Percentiles rank a stretch among this genome's conserved stretches.
Conservation (phyloP, 352 stramenopile species). For the Plasmopara viticola region DNA sequence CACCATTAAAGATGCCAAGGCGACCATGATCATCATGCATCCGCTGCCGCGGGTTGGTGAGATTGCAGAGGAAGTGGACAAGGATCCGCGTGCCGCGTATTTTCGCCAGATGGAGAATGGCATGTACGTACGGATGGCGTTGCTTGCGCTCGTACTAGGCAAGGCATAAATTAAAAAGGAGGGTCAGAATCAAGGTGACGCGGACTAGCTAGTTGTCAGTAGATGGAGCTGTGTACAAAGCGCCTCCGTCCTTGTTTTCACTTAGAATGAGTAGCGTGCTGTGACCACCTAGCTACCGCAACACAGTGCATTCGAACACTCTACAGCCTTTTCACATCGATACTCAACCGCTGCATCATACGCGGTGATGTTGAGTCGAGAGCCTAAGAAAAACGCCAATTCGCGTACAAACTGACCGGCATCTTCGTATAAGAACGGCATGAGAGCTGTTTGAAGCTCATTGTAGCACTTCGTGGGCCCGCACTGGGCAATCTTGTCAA, state of each 20-base stretch:
- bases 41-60: conserved; percentile 97
- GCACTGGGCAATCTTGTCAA: conserved; percentile 45
- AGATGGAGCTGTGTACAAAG: neutral
- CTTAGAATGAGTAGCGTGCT: neutral
- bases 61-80: conserved; percentile 95
- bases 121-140: conserved; percentile 98
- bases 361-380: conserved; percentile 53
- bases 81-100: conserved; percentile 93
- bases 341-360: conserved; percentile 67
- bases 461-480: conserved; percentile 31
- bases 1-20: conserved; percentile 82
- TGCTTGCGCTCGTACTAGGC: conserved; percentile 91
- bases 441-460: conserved; percentile 41
- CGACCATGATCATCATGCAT: conserved; percentile 95
- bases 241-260: conserved; percentile 7
- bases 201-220: too few species aligned
- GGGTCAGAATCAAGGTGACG: too few species aligned
- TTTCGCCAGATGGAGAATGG: conserved; percentile 98
- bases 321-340: conserved; percentile 36
- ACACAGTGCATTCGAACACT: conserved; percentile 41
- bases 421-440: conserved; percentile 65
- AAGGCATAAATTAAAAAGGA: conserved; percentile 40
- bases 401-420: conserved; percentile 50
- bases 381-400: conserved; percentile 57
- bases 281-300: conserved; percentile 8